These are phyloP conservation scores for Nematocida major DNA, from an alignment of 371 early-diverging fungal species.

Conservation along the genomic window DNA sequence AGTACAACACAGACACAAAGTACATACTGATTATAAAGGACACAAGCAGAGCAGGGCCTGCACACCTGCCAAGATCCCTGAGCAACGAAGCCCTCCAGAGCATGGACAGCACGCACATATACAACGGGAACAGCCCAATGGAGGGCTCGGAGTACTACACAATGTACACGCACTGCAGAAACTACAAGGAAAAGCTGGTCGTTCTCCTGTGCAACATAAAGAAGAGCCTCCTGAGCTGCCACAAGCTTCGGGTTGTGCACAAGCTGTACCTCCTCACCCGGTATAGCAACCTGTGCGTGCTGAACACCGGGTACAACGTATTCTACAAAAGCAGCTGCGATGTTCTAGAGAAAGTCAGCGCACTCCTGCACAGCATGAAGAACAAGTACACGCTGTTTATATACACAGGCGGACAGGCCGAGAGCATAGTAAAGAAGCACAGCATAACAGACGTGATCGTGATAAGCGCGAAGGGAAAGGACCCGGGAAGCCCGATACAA, in stretches of 20 bases:
- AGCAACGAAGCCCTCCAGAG: not conserved
- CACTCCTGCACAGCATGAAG: slow-evolving; percentile 13
- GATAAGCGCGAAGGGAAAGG: not conserved
- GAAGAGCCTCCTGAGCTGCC: not conserved
- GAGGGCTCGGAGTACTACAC: not conserved
- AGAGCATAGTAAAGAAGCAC: not conserved
- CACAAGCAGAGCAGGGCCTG: not conserved
- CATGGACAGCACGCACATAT: not conserved
- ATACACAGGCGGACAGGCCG: not conserved
- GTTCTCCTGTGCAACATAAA: slow-evolving; percentile 10
- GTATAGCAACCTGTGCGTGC: slow-evolving; percentile 22
- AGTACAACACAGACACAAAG: slow-evolving; percentile 33
- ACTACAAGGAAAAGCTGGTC: slow-evolving; percentile 14
- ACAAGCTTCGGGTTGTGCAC: not conserved
- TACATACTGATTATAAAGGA: slow-evolving; percentile 10
- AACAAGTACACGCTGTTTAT: slow-evolving; percentile 31
- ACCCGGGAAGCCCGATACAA: not conserved
- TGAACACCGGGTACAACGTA: slow-evolving; percentile 29
- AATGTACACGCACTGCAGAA: slow-evolving; percentile 1
- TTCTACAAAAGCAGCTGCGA: not conserved
- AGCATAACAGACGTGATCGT: not conserved
- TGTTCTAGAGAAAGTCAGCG: not conserved
- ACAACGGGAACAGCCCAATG: not conserved
- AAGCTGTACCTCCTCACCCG: slow-evolving; percentile 23
- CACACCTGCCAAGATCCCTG: not conserved